These are phyloP conservation scores for Aspergillus coremiiformis DNA, from an alignment of 495 filamentous ascomycete species.

Conservation along the genomic window DNA sequence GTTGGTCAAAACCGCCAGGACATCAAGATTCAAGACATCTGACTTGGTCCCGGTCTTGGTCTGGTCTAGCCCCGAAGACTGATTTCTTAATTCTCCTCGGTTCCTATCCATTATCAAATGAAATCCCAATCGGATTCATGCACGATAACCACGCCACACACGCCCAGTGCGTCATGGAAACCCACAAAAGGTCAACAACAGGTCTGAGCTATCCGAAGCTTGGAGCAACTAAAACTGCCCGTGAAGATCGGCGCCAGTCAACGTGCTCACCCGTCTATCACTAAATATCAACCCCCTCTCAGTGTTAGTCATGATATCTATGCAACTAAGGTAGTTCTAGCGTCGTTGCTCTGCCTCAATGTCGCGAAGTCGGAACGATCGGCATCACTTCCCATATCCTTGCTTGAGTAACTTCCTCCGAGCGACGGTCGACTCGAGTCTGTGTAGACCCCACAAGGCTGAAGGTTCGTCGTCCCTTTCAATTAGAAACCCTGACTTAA, in stretches of 20 bases:
- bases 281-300: neutral
- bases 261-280: neutral
- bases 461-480: neutral
- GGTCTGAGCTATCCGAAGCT: no score
- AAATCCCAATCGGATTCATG: neutral
- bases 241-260: neutral
- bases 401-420: neutral
- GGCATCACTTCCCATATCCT: neutral
- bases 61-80: no score
- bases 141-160: neutral
- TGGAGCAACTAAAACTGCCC: neutral
- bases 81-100: no score
- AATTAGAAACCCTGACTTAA: no score
- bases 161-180: no score
- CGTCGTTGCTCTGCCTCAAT: no score
- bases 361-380: neutral
- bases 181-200: neutral
- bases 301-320: no score
- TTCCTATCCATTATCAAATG: no score
- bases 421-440: neutral
- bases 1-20: no score
- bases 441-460: constrained; percentile 14
- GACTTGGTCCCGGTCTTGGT: neutral
- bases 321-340: no score
- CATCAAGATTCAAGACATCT: neutral